These are phyloP conservation scores for Cystoisospora suis DNA, from an alignment of 169 alveolate species.

Conservation along the genomic window DNA sequence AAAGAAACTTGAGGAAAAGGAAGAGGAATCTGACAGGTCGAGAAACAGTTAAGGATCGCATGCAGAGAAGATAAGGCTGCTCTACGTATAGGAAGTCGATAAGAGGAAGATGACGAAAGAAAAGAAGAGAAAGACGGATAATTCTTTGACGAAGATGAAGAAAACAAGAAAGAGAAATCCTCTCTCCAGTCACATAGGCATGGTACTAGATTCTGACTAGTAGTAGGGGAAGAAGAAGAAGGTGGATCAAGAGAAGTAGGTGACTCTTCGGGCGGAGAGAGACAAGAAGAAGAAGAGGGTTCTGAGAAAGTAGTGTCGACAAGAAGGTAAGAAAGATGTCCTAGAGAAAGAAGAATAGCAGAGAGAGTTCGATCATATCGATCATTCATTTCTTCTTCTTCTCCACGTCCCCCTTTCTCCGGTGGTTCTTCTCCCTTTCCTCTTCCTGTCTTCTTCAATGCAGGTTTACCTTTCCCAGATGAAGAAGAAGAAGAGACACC, in stretches of 20 bases:
- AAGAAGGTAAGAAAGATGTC: neutral
- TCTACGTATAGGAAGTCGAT: neutral
- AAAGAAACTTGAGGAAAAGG: neutral
- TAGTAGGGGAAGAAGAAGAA: too few species aligned
- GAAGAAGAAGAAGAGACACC: neutral
- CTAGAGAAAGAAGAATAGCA: neutral
- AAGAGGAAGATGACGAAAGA: neutral
- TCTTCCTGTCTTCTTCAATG: neutral
- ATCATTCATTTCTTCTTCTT: neutral
- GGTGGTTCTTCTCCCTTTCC: neutral
- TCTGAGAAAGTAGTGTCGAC: neutral
- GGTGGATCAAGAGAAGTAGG: too few species aligned
- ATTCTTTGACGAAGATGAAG: neutral
- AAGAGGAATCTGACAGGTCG: neutral
- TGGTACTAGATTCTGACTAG: neutral
- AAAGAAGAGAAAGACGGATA: neutral
- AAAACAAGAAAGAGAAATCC: neutral
- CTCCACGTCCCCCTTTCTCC: neutral
- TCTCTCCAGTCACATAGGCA: neutral
- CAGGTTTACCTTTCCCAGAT: neutral
- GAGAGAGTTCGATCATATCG: constrained; percentile 6
- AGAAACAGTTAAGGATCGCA: neutral
- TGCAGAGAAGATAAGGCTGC: constrained; percentile 30
- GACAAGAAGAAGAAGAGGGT: neutral
- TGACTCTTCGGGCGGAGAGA: neutral